These are phyloP conservation scores for Penicillium hordei DNA, from an alignment of 2,329 filamentous ascomycete genomes.

Conservation along the genomic window DNA sequence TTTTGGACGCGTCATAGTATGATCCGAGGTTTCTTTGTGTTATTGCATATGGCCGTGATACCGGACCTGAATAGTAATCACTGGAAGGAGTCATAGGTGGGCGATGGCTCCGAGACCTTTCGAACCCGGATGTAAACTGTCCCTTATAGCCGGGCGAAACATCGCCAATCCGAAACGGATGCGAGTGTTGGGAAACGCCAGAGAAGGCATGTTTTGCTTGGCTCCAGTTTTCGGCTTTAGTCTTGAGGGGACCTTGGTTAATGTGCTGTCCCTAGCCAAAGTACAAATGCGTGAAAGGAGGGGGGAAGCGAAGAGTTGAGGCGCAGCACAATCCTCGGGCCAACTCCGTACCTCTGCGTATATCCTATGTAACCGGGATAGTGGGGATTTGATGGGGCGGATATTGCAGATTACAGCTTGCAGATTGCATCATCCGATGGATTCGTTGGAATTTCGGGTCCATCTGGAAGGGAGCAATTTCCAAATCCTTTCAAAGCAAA, in stretches of 20 bases:
- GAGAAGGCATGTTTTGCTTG: not conserved
- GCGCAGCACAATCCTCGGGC: not conserved
- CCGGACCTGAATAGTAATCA: not conserved
- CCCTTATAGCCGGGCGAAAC: not conserved
- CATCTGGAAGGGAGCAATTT: not conserved
- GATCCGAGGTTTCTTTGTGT: not conserved
- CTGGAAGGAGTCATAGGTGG: not conserved
- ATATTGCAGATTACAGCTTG: not conserved
- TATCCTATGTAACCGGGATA: not conserved
- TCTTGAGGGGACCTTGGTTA: not conserved
- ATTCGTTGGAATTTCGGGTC: not conserved
- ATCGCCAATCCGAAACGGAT: not conserved
- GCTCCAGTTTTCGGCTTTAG: not conserved
- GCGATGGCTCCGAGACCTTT: not conserved
- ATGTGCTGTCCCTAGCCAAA: not conserved
- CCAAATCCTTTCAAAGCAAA: not conserved
- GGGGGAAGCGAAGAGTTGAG: not conserved
- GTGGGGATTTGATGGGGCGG: slow-evolving; percentile 1
- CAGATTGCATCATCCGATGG: not conserved
- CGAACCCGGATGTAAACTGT: not conserved
- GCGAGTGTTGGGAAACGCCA: not conserved
- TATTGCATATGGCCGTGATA: not conserved
- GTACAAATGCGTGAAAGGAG: slow-evolving; percentile 1
- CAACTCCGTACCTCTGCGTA: not conserved
- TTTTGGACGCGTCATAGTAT: too few relatives aligned